phyloP scores from a whole-genome alignment of 768 basidiomycete species.

The Rhizopogon vulgaris region DNA sequence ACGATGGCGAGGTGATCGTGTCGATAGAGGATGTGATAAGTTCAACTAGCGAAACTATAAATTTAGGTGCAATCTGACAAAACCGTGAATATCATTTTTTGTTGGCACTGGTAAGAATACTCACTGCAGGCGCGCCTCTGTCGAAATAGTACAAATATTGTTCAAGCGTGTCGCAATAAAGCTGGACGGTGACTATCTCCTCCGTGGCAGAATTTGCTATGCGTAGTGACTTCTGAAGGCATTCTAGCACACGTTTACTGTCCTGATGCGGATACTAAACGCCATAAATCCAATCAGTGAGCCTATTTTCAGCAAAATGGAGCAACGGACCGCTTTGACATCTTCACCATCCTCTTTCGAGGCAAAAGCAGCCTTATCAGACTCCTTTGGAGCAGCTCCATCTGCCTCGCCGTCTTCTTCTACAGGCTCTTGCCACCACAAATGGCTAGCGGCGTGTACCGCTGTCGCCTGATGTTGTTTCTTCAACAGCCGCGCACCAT shows the following conservation, averaged over 20 bases:
- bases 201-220: constrained; percentile 97
- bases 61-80: constrained; percentile 83
- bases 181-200: constrained; percentile 92
- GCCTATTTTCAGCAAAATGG: not conserved
- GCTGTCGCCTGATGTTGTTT: constrained; percentile 97
- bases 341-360: constrained; percentile 36
- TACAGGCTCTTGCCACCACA: constrained; percentile 90
- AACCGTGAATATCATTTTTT: not conserved
- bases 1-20: constrained; percentile 65
- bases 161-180: constrained; percentile 95
- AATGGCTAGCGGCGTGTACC: constrained; percentile 89
- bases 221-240: constrained; percentile 91
- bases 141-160: constrained; percentile 96
- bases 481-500: constrained; percentile 93
- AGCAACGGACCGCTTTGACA: constrained; percentile 49
- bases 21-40: constrained; percentile 94
- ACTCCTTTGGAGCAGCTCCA: constrained; percentile 23
- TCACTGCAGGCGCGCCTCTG: constrained; percentile 83
- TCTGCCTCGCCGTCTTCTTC: constrained; percentile 37
- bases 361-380: constrained; percentile 9
- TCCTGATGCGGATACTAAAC: constrained; percentile 80
- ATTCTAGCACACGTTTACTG: constrained; percentile 96
- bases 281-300: not conserved
- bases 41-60: constrained; percentile 93
- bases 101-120: constrained; percentile 22